Percentiles rank a stretch among this genome's conserved stretches.
phyloP scores from a whole-genome alignment of 768 basidiomycete genomes.

The Lactarius hatsudake region DNA sequence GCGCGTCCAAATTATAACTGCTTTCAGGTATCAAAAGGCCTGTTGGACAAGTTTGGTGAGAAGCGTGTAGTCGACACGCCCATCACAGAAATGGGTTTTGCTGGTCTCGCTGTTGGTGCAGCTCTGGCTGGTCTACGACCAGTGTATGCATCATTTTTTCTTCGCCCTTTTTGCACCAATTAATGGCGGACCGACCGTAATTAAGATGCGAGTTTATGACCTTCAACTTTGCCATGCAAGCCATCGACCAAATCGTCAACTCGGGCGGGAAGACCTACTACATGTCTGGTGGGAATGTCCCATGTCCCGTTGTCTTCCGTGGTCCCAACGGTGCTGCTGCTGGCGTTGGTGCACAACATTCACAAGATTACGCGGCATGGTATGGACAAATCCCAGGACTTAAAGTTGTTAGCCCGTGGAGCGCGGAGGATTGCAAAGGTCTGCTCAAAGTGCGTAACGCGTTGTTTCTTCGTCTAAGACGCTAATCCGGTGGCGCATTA shows the following conservation, averaged over 20 bases:
- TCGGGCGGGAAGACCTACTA: conserved; percentile 99
- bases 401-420: conserved; percentile 98
- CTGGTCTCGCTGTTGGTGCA: conserved; percentile 92
- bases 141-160: conserved; percentile 50
- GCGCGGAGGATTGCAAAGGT: conserved; percentile 98
- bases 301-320: conserved; percentile 98
- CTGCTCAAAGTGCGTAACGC: conserved; percentile 73
- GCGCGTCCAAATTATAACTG: conserved; percentile 4
- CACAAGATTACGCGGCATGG: conserved; percentile 97
- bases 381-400: conserved; percentile 90
- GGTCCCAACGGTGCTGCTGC: conserved; percentile 98
- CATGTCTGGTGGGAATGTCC: conserved; percentile 99
- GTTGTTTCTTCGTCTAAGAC: background rate
- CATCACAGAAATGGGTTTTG: conserved; percentile 98
- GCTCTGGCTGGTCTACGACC: conserved; percentile 93
- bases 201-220: conserved; percentile 98
- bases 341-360: conserved; percentile 96
- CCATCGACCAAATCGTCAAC: conserved; percentile 99
- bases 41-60: conserved; percentile 98
- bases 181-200: conserved; percentile 23
- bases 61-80: conserved; percentile 97
- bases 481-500: background rate
- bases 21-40: conserved; percentile 89
- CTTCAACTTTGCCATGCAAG: conserved; percentile 99
- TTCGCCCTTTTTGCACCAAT: conserved; percentile 15